Base-by-base conservation (phyloP, 2,329 filamentous ascomycete genomes). In the Penicillium sp. region DNA sequence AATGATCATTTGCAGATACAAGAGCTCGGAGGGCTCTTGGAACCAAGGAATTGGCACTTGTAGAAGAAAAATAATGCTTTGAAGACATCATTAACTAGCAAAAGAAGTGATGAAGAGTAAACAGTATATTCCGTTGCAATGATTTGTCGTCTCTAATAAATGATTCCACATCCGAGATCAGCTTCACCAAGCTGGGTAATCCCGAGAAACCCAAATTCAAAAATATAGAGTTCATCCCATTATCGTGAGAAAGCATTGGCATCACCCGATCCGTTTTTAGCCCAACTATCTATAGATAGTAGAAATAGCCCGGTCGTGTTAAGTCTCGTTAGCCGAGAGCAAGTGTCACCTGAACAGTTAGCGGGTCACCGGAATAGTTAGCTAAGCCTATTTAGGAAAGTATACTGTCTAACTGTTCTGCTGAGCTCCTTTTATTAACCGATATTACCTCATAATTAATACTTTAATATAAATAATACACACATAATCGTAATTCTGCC, bases 21-120 rank as follows among this genome's bases (percentile, higher is more conserved):
- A 58, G 49, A n/a, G 55, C 52, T 20, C 52, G 37, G 12, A 58
- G 29, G 6, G 48, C 55, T 46, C 52, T 33, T 4, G 49, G 55
- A 18, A 58, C 55, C 41, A 58, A 49, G n/a, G 49, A 55, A 27
- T 58, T 58, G 45, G 55, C 52, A 45, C 55, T 55, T 23, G 52
- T 55, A 14, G 55, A 54, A 40, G 55, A 49, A 18, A 57, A 55
- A 20, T 55, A 58, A 22, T 58, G 55, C 27, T 58, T 58, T 9
- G 27, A 20, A 29, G 55, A 53, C 55, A 58, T 58, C 2, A 12
- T 53, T 33, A 8, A 27, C 45, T 29, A 20, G 18, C 27, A 25
- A 4, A 48, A n/a, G 18, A 33, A 2, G 2, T 11, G 11, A 33
- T 23, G 8, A 35, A 22, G 31, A 25, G 35, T n/a, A 23, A 23